phyloP scores from a whole-genome alignment of 306 rosid genomes.

The Echinosophora koreensis region DNA sequence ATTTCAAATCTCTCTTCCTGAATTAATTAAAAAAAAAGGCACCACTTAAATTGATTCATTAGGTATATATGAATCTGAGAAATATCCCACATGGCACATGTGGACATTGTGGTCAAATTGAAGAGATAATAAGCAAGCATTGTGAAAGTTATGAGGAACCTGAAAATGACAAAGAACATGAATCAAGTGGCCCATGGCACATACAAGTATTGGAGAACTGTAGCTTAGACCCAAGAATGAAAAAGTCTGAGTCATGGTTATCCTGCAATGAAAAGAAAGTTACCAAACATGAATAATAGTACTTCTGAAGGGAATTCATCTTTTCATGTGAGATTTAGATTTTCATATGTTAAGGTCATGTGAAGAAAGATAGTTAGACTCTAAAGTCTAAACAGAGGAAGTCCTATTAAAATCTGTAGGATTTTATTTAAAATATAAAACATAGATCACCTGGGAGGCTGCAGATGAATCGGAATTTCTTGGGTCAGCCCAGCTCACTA shows the following conservation, averaged over 20 bases:
- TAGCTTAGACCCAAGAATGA: conserved; percentile 68
- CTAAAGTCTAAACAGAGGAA: too few species aligned
- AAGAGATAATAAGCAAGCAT: not conserved
- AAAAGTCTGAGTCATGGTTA: conserved; percentile 70
- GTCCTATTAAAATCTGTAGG: too few species aligned
- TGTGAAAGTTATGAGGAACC: conserved; percentile 49
- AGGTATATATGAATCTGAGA: conserved; percentile 1
- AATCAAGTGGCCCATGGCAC: conserved; percentile 78
- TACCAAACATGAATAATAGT: not conserved
- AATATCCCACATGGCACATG: not conserved
- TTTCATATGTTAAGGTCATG: too few species aligned
- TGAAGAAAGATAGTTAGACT: too few species aligned
- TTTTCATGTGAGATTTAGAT: not conserved
- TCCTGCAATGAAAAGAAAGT: conserved; percentile 53
- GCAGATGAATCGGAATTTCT: too few species aligned
- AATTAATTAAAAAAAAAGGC: not conserved
- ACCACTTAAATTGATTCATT: conserved; percentile 5
- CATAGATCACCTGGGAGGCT: too few species aligned
- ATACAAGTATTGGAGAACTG: conserved; percentile 83
- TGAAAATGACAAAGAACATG: conserved; percentile 62
- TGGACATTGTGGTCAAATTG: not conserved
- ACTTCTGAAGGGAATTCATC: not conserved
- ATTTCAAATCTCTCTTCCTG: conserved; percentile 57
- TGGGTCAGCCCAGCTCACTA: too few species aligned
- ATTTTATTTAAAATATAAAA: too few species aligned